These are phyloP conservation scores for Neonectria punicea DNA, from an alignment of 2,329 filamentous ascomycete species.

Conservation along the genomic window DNA sequence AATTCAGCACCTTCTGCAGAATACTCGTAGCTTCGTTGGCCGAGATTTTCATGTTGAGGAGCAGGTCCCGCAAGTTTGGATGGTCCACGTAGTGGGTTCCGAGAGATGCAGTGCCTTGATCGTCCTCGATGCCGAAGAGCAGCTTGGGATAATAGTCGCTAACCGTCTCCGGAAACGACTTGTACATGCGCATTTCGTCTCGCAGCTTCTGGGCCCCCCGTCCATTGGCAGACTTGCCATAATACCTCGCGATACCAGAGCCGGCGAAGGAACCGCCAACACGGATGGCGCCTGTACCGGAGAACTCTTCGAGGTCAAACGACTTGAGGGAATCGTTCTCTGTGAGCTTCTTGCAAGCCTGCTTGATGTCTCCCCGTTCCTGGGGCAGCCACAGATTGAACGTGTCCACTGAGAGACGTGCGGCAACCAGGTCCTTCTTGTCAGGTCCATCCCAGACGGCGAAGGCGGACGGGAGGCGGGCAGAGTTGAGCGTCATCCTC, in stretches of 20 bases:
- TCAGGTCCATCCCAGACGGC: not conserved
- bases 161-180: not conserved
- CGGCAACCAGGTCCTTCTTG: not conserved
- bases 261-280: conserved; percentile 9
- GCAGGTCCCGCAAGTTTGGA: conserved; percentile 6
- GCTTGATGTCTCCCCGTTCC: not conserved
- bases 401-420: not conserved
- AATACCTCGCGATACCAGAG: conserved; percentile 1
- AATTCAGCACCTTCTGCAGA: not conserved
- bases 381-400: not conserved
- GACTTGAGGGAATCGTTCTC: conserved; percentile 6
- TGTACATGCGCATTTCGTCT: conserved; percentile 14
- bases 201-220: conserved; percentile 10
- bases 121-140: not conserved
- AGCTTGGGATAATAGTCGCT: not conserved
- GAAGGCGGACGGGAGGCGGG: not conserved
- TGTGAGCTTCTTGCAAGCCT: not conserved
- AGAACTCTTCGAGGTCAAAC: conserved; percentile 10
- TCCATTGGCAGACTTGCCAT: conserved; percentile 9
- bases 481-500: not conserved
- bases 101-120: not conserved
- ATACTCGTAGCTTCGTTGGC: not conserved
- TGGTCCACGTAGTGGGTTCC: conserved; percentile 10
- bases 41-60: conserved; percentile 5
- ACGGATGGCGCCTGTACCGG: conserved; percentile 5